Percentiles rank a stretch among this genome's conserved stretches.
These are phyloP conservation scores for Zhuliangozyma blackwelliae DNA, from an alignment of 1,139 yeast genomes.

Conservation along the genomic window DNA sequence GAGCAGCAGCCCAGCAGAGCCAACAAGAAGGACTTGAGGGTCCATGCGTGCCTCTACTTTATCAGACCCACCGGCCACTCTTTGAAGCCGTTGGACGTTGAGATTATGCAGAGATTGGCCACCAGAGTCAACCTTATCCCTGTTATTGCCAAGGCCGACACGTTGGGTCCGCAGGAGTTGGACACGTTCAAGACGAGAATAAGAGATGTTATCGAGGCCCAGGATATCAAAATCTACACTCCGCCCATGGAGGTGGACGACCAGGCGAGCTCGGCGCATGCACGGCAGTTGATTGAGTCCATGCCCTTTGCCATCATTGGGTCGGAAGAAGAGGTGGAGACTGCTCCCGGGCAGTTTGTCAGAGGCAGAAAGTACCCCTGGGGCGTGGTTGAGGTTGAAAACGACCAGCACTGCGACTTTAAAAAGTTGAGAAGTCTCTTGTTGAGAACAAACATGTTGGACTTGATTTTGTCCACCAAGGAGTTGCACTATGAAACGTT, in stretches of 20 bases:
- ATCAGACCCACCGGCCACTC: slow-evolving; percentile 96
- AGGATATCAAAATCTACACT: slow-evolving; percentile 83
- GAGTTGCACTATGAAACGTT: slow-evolving; percentile 89
- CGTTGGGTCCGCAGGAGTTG: slow-evolving; percentile 80
- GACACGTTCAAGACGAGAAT: slow-evolving; percentile 77
- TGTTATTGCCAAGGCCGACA: slow-evolving; percentile 91
- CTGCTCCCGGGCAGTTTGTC: slow-evolving; percentile 69
- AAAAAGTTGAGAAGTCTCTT: slow-evolving; percentile 83
- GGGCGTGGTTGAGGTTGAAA: slow-evolving; percentile 97
- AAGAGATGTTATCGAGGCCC: slow-evolving; percentile 88
- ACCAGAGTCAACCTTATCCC: slow-evolving; percentile 93
- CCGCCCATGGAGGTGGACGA: slow-evolving; percentile 79
- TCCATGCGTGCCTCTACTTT: slow-evolving; percentile 92
- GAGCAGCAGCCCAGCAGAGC: slow-evolving; percentile 88
- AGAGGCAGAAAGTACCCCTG: slow-evolving; percentile 94
- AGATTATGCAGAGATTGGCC: slow-evolving; percentile 83
- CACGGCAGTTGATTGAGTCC: slow-evolving; percentile 76
- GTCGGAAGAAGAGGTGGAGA: slow-evolving; percentile 79
- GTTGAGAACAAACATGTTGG: slow-evolving; percentile 91
- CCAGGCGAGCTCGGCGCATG: slow-evolving; percentile 73
- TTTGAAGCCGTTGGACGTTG: slow-evolving; percentile 89
- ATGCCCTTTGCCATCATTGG: slow-evolving; percentile 96
- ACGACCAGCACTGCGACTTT: slow-evolving; percentile 93
- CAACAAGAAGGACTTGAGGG: slow-evolving; percentile 76
- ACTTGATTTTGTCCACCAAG: slow-evolving; percentile 81